A percentile compares a stretch with the other conserved stretches of the same genome.
Conservation (phyloP, 371 early-diverging fungal genomes). For the Lichtheimia ramosa region DNA sequence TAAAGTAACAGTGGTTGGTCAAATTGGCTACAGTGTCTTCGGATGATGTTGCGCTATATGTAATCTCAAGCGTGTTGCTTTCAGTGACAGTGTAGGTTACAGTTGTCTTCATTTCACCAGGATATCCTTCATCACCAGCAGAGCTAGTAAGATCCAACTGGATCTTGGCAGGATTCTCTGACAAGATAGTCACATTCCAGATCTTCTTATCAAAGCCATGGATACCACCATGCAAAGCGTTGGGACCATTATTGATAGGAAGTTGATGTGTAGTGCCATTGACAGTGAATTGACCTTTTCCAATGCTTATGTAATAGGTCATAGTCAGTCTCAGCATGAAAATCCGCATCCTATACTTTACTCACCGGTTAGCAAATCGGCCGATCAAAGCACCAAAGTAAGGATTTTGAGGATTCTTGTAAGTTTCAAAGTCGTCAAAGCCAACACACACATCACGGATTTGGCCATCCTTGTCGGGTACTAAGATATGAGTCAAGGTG, state of each 20-base stretch:
- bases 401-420: slow-evolving; percentile 38
- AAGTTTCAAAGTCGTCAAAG: slow-evolving; percentile 44
- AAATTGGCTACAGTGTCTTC: slow-evolving; percentile 38
- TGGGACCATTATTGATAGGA: slow-evolving; percentile 41
- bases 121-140: slow-evolving; percentile 50
- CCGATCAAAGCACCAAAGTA: slow-evolving; percentile 52
- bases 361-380: slow-evolving; percentile 52
- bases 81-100: slow-evolving; percentile 47
- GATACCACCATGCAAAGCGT: slow-evolving; percentile 47
- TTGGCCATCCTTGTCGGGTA: slow-evolving; percentile 44
- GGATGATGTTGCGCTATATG: slow-evolving; percentile 37
- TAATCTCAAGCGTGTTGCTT: slow-evolving; percentile 27
- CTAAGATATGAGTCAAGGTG: slow-evolving; percentile 42
- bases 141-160: slow-evolving; percentile 45
- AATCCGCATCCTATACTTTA: background rate
- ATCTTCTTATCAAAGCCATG: slow-evolving; percentile 46
- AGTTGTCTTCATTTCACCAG: slow-evolving; percentile 37
- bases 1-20: slow-evolving; percentile 49
- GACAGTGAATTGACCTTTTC: slow-evolving; percentile 39
- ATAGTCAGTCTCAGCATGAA: background rate
- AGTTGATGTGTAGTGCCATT: slow-evolving; percentile 34
- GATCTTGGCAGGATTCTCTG: slow-evolving; percentile 39
- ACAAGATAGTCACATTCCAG: slow-evolving; percentile 39
- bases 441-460: slow-evolving; percentile 48
- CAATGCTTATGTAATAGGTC: slow-evolving; percentile 27